A percentile compares a stretch with the other conserved stretches of the same genome.
Conservation (phyloP, 306 rosid species). For the Castanea sativa region DNA sequence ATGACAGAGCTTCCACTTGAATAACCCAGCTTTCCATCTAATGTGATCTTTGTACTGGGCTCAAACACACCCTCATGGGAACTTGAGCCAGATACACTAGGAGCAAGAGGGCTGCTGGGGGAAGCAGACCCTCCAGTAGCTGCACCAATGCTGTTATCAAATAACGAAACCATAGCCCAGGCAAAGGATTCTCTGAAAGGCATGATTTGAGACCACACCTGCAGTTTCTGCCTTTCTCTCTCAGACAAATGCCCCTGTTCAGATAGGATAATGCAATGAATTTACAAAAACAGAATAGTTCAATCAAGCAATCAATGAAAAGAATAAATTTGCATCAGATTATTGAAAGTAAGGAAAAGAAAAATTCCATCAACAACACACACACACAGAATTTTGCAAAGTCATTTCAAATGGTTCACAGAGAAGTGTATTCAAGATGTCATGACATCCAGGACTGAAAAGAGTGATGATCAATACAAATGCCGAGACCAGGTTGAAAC, state of each 20-base stretch:
- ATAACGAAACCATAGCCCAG: constrained; percentile 93
- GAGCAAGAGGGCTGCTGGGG: constrained; percentile 99
- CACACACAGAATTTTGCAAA: not conserved
- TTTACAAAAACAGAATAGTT: not conserved
- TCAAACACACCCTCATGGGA: constrained; percentile 97
- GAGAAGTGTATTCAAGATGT: not conserved
- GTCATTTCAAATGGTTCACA: not conserved
- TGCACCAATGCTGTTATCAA: constrained; percentile 92
- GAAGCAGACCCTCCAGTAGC: constrained; percentile 99
- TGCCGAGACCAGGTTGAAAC: not conserved
- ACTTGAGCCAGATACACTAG: constrained; percentile 81
- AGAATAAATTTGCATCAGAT: not conserved
- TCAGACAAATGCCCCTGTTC: constrained; percentile 86
- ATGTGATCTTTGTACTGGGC: constrained; percentile 72
- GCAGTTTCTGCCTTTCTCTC: constrained; percentile 97
- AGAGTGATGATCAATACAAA: not conserved
- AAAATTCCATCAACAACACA: not conserved
- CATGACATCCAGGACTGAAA: not conserved
- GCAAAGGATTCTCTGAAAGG: constrained; percentile 98
- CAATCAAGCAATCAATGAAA: not conserved
- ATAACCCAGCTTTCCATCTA: constrained; percentile 88
- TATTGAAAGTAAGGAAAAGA: not conserved
- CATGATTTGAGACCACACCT: constrained; percentile 99
- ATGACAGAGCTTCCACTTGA: constrained; percentile 85
- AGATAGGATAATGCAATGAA: constrained; percentile 14